phyloP scores from a whole-genome alignment of 176 grass and related monocot genomes.

The Zoysia pacifica region DNA sequence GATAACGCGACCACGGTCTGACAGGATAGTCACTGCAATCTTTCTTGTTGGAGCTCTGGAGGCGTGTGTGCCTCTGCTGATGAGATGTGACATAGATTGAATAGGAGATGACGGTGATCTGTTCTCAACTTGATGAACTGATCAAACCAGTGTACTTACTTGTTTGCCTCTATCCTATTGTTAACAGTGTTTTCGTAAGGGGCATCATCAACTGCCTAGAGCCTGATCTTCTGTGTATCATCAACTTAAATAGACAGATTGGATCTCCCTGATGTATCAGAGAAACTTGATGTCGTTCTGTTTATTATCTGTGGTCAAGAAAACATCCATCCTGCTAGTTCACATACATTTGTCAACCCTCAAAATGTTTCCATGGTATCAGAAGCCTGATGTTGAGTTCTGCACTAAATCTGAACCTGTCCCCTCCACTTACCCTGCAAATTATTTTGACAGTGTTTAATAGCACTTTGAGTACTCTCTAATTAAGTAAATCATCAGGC shows the following conservation, averaged over 20 bases:
- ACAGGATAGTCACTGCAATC: not conserved
- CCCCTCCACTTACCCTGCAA: not conserved
- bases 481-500: slow-evolving; percentile 50
- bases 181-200: not conserved
- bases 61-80: not conserved
- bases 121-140: not conserved
- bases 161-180: not conserved
- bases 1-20: not conserved
- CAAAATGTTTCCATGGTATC: not conserved
- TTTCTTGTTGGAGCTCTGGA: not conserved
- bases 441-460: not conserved
- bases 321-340: not conserved
- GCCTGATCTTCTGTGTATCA: not conserved
- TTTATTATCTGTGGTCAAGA: not conserved
- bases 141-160: not conserved
- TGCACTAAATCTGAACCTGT: not conserved
- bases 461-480: not conserved
- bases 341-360: not conserved
- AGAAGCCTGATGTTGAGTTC: not conserved
- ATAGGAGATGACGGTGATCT: not conserved
- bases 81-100: not conserved
- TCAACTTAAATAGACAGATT: not conserved
- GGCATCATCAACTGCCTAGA: not conserved
- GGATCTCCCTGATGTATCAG: not conserved
- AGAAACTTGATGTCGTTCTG: not conserved